Conservation (phyloP, 805 yeast genomes). For the Ogataea paradorogensis region DNA sequence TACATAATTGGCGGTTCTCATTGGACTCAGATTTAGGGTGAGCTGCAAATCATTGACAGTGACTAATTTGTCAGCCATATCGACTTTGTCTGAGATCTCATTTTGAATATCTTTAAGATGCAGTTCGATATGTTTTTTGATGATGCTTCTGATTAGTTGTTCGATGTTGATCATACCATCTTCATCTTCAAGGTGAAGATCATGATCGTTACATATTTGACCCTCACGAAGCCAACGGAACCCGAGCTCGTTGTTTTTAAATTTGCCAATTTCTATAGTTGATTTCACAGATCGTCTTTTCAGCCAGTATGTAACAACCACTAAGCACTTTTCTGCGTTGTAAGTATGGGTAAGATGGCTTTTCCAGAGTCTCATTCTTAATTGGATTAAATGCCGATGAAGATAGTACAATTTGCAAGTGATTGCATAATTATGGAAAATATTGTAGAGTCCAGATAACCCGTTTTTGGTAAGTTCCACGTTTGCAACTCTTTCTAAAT, state of each 20-base stretch:
- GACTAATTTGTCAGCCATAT: constrained; percentile 30
- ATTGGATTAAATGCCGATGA: constrained; percentile 51
- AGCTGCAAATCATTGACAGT: constrained; percentile 25
- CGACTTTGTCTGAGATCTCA: constrained; percentile 28
- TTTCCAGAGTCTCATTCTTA: constrained; percentile 55
- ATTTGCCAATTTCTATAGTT: constrained; percentile 59
- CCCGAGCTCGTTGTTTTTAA: constrained; percentile 44
- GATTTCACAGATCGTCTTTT: constrained; percentile 48
- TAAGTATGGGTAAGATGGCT: constrained; percentile 58
- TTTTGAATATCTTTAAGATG: constrained; percentile 34
- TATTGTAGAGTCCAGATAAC: constrained; percentile 50
- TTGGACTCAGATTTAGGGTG: constrained; percentile 29
- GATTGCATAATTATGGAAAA: constrained; percentile 58
- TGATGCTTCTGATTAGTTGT: constrained; percentile 36
- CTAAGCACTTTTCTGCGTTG: constrained; percentile 49
- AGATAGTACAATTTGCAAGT: constrained; percentile 61
- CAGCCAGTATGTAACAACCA: constrained; percentile 66
- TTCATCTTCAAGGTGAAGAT: constrained; percentile 32
- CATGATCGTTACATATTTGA: constrained; percentile 18
- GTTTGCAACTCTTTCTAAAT: constrained; percentile 57
- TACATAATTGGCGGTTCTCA: constrained; percentile 29
- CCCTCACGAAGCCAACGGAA: constrained; percentile 67
- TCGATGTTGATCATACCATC: constrained; percentile 38
- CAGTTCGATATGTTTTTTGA: constrained; percentile 38
- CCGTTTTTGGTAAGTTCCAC: constrained; percentile 44